phyloP scores from a whole-genome alignment of 2,329 filamentous ascomycete genomes.

The Mycocentrospora acerina region DNA sequence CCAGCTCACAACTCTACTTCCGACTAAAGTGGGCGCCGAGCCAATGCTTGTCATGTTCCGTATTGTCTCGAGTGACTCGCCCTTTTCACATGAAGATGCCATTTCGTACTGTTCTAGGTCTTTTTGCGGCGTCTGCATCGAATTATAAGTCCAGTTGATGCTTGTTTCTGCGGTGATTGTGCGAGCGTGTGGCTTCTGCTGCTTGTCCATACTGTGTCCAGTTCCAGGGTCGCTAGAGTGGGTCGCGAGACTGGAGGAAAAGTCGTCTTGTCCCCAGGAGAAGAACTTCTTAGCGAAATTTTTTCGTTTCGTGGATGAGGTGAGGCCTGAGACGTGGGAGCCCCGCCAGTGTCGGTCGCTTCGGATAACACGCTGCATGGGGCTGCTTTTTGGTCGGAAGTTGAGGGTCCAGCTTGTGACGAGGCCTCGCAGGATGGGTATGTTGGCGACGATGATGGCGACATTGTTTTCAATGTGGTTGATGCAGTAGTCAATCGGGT shows the following conservation, averaged over 20 bases:
- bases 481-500: constrained; percentile 45
- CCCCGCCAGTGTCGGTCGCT: constrained; percentile 32
- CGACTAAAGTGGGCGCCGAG: constrained; percentile 33
- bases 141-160: background rate
- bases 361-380: constrained; percentile 33
- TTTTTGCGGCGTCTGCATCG: constrained; percentile 19
- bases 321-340: constrained; percentile 29
- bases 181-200: constrained; percentile 20
- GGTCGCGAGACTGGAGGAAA: constrained; percentile 36
- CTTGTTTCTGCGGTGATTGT: constrained; percentile 28
- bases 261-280: constrained; percentile 39
- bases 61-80: constrained; percentile 34
- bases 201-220: constrained; percentile 20
- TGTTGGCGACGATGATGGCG: constrained; percentile 45
- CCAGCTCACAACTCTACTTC: constrained; percentile 6
- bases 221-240: constrained; percentile 14
- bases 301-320: constrained; percentile 11
- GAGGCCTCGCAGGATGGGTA: constrained; percentile 44
- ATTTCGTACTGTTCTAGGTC: constrained; percentile 32
- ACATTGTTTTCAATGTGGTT: constrained; percentile 47
- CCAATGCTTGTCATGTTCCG: constrained; percentile 35
- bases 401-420: constrained; percentile 45
- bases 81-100: constrained; percentile 35
- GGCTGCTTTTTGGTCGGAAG: constrained; percentile 30
- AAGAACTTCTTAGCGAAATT: constrained; percentile 34